phyloP scores from a whole-genome alignment of 177 flowering plant species.

The Viscum album region DNA sequence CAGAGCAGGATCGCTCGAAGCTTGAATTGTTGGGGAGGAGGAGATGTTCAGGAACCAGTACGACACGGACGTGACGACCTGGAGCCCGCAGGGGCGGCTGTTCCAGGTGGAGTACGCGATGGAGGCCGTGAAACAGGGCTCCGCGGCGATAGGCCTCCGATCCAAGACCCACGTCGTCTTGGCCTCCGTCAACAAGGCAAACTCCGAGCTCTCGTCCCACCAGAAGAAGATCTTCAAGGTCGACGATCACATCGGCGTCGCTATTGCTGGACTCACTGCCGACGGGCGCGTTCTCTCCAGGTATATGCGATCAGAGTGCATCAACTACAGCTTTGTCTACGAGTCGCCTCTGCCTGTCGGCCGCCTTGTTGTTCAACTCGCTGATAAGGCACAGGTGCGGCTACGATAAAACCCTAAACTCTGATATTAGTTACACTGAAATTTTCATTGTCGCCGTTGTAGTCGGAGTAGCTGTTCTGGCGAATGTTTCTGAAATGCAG shows the following conservation, averaged over 20 bases:
- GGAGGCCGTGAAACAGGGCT: constrained; percentile 99
- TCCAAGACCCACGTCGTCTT: constrained; percentile 79
- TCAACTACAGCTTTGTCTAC: constrained; percentile 59
- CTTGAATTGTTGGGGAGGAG: too few relatives aligned
- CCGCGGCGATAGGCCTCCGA: constrained; percentile 95
- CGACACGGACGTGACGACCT: constrained; percentile 96
- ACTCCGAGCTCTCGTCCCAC: constrained; percentile 83
- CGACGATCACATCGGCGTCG: constrained; percentile 91
- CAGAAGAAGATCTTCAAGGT: constrained; percentile 98
- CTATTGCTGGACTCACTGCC: constrained; percentile 93
- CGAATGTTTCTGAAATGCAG: too few relatives aligned
- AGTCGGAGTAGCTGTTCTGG: too few relatives aligned
- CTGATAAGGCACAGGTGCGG: constrained; percentile 99
- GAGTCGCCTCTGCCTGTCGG: constrained; percentile 89
- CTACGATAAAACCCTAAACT: too few relatives aligned
- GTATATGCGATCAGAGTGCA: constrained; percentile 74
- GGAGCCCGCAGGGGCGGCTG: constrained; percentile 90
- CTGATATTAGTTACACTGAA: too few relatives aligned
- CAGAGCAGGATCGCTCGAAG: too few relatives aligned
- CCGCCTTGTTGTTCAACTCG: constrained; percentile 85
- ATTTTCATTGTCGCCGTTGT: too few relatives aligned
- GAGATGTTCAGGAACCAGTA: constrained; percentile 94
- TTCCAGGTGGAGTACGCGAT: constrained; percentile 98
- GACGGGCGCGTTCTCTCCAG: constrained; percentile 86
- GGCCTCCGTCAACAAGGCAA: constrained; percentile 85